A percentile compares a stretch with the other conserved stretches of the same genome.
Conservation (phyloP, 2,329 filamentous ascomycete genomes). For the Aspergillus bombycis region DNA sequence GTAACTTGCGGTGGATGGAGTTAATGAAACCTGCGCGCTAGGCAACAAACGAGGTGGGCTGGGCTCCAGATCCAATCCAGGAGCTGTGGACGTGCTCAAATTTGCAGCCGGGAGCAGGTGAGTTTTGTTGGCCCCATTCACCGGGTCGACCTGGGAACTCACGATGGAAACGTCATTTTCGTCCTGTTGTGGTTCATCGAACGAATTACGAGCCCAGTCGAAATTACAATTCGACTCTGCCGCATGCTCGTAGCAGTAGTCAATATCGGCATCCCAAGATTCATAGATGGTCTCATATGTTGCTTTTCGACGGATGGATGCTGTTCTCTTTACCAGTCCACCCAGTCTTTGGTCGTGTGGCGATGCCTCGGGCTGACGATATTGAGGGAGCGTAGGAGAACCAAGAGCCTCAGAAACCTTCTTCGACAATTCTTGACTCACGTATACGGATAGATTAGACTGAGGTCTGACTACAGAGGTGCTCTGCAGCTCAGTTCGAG, state of each 20-base stretch:
- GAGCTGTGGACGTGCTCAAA: constrained; percentile 29
- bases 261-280: constrained; percentile 65
- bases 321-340: constrained; percentile 18
- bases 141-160: constrained; percentile 10
- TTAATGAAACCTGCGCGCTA: constrained; percentile 31
- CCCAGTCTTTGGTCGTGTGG: constrained; percentile 20
- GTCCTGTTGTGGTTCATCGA: constrained; percentile 33
- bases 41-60: constrained; percentile 35
- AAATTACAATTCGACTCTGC: constrained; percentile 64
- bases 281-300: constrained; percentile 37
- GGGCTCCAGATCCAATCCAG: constrained; percentile 38
- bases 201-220: constrained; percentile 54
- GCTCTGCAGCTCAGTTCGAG: constrained; percentile 12
- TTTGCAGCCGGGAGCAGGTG: constrained; percentile 25
- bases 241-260: constrained; percentile 64
- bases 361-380: constrained; percentile 20
- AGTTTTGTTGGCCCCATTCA: constrained; percentile 16
- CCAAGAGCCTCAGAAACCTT: constrained; percentile 51
- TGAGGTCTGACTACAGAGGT: constrained; percentile 22
- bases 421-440: constrained; percentile 37
- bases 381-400: constrained; percentile 43
- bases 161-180: constrained; percentile 21
- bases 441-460: constrained; percentile 35
- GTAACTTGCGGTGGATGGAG: constrained; percentile 34
- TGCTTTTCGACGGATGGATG: constrained; percentile 22